phyloP scores from a whole-genome alignment of 257 asterid species.

The Solanum lycopersicoides region DNA sequence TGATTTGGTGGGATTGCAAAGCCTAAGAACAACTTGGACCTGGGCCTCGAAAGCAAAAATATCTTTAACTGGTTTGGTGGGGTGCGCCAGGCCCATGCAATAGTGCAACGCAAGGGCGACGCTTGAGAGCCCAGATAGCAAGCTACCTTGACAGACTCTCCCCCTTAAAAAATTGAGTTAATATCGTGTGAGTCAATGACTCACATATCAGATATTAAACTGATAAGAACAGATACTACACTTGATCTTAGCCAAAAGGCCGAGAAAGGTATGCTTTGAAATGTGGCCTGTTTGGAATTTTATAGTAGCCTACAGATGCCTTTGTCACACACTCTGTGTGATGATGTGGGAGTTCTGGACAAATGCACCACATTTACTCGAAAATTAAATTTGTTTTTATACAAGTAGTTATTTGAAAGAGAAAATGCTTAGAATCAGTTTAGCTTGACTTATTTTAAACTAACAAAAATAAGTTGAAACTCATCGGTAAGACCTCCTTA shows the following conservation, averaged over 20 bases:
- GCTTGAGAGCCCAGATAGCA: neutral
- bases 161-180: neutral
- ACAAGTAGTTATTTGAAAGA: too few relatives aligned
- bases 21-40: neutral
- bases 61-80: neutral
- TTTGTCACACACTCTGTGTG: neutral
- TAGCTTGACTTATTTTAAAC: too few relatives aligned
- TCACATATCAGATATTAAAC: slow-evolving; percentile 11
- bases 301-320: neutral
- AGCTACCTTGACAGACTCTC: neutral
- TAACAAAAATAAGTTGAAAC: too few relatives aligned
- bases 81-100: neutral
- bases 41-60: neutral
- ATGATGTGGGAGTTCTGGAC: neutral
- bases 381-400: too few relatives aligned
- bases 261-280: slow-evolving; percentile 46
- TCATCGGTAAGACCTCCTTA: too few relatives aligned
- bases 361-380: too few relatives aligned
- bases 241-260: slow-evolving; percentile 76
- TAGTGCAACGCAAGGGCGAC: neutral
- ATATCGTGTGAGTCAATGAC: neutral
- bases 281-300: neutral
- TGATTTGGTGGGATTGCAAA: too few relatives aligned
- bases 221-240: slow-evolving; percentile 82
- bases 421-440: too few relatives aligned